Evolutionary conservation across 305 asterid species (phyloP), one percentile per base, ranked within the genome.

Genomic region (Solanum hybrid): DNA sequence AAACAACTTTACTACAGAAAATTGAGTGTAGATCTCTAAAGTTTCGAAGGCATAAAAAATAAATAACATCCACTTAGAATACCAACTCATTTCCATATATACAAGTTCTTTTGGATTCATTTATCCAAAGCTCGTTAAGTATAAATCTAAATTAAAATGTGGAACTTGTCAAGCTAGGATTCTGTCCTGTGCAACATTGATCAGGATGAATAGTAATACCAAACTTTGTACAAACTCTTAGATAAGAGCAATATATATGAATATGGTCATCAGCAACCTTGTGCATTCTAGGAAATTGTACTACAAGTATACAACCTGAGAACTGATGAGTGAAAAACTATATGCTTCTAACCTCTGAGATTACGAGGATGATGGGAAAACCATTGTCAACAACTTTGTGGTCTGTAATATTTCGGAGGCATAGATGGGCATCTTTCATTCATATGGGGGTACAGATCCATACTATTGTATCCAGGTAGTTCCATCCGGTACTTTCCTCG

Each of bases 361-460:
- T 5, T 56, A 85, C 31, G 5, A 85, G 32, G 46, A 56, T 56
- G 31, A 56, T 22, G 32, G 46, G 13, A 56, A 84, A 17, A 22
- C 42, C 16, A 5, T 85, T 87, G 89, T 96, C 94, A 96, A 93
- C 99, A 97, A 89, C 92, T 91, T 22, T 32, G 22, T 26, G 98
- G 91, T 92, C 98, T 94, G 90, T 75, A 71, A 90, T 97, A 97
- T 22, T 93, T 90, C 7, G 97, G 96, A 16, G 99, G 98, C 93
- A 96, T 89, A 27, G 99, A 95, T 2, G 98, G 97, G 90, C 99
- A 97, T 89, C 89, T 94, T 92, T 97, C 98, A 36, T 96, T 96
- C 99, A 97, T 97, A 91, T 93, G 95, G 79, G 98, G 88, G 87
- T 97, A 97, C 5, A 92, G 95, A 88, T 91, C 92, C 93, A 96